A percentile compares a stretch with the other conserved stretches of the same genome.
These are phyloP conservation scores for Nidula microcarpa DNA, from an alignment of 768 basidiomycete species.

Conservation along the genomic window DNA sequence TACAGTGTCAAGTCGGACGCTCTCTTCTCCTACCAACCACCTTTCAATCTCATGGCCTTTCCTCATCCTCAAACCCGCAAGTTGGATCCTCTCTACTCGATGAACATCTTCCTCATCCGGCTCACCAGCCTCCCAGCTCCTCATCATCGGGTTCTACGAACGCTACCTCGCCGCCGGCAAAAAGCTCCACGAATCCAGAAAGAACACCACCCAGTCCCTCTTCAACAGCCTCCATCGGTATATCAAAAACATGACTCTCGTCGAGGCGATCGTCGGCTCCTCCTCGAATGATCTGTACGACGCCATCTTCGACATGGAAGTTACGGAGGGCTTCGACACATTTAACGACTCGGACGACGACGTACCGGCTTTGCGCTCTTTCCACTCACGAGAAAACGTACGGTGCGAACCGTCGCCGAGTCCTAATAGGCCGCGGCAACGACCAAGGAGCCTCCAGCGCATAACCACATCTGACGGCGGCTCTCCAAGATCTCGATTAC, in stretches of 20 bases:
- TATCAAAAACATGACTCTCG: conserved; percentile 68
- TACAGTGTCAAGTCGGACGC: conserved; percentile 83
- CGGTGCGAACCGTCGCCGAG: conserved; percentile 10
- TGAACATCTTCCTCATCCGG: conserved; percentile 85
- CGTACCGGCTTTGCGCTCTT: conserved; percentile 28
- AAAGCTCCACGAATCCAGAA: conserved; percentile 47
- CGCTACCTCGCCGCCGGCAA: conserved; percentile 56
- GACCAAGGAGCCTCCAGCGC: conserved; percentile 15
- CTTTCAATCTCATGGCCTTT: conserved; percentile 84
- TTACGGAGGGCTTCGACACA: conserved; percentile 40
- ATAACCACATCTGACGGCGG: conserved; percentile 2
- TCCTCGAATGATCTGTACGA: conserved; percentile 66
- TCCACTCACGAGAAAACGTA: conserved; percentile 35
- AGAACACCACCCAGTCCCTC: conserved; percentile 48
- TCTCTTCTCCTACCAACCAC: conserved; percentile 88
- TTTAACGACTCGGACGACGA: conserved; percentile 52
- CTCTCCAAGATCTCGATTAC: conserved; percentile 17
- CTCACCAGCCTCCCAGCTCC: conserved; percentile 73
- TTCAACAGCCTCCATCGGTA: conserved; percentile 67
- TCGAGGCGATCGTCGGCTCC: conserved; percentile 77
- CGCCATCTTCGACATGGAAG: conserved; percentile 75
- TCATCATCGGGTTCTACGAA: conserved; percentile 79
- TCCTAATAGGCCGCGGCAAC: conserved; percentile 17
- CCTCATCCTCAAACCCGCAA: conserved; percentile 78
- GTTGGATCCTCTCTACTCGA: conserved; percentile 75